Evolutionary conservation across 176 grass and related monocot genomes (phyloP), one percentile per base, ranked within the genome.

Genomic region (Elaeis guineensis): DNA sequence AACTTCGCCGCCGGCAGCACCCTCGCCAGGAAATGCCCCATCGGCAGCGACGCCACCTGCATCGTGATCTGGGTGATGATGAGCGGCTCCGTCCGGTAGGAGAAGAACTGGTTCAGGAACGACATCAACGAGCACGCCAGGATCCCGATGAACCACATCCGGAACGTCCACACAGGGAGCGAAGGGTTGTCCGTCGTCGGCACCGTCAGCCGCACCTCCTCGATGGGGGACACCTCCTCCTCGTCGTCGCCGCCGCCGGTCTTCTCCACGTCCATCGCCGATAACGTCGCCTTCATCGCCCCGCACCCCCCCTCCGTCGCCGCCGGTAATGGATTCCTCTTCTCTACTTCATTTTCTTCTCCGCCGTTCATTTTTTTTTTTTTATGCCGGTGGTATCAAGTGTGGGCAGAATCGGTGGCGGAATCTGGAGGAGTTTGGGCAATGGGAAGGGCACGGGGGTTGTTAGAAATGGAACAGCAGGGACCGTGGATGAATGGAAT

Each of bases 61-160:
- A 95, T 80, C 56, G 83, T 80, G 83, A 95, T 90, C 80, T 80
- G 74, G 44, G 90, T 86, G 59, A 95, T 87, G 63, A 83, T 62
- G 66, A 95, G 90, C 22, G 90, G 90, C 80, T 95, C 75, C 1
- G 77, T 87, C 1, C 86, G 86, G 83, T 79, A 95, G 21, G 80
- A 65, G 83, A 90, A 95, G 83, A 95, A 95, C 80, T 89, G 86
- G 90, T 95, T 90, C 29, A 95, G 77, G 86, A 95, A 95, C 52
- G 83, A 83, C 55, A 95, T 39, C 50, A 87, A 61, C 55, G 64
- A 76, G 83, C 86, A 90, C 1, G 91, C 82, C 2, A 80, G 5
- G 3, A 90, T 44, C 25, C 91, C 91, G 64, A 95, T 57, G 63
- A 63, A 64, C 86, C 91, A 95, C 82, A 89, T 89, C 63, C 91